These are phyloP conservation scores for Coelastrella sp. DNA, from an alignment of 139 green algal genomes.

Conservation along the genomic window DNA sequence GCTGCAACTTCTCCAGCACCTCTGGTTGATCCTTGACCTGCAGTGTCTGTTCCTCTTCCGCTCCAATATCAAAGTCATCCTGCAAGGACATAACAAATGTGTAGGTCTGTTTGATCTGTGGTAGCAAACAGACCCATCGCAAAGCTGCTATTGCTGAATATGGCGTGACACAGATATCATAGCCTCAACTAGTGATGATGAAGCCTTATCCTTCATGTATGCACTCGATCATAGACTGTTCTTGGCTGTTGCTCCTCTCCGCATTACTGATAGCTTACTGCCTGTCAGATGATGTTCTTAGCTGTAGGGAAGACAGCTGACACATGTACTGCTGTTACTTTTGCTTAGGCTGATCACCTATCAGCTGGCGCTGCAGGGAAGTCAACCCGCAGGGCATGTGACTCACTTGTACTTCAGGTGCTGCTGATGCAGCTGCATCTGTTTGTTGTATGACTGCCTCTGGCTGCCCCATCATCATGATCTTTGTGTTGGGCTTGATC, in stretches of 20 bases:
- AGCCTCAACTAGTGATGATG: too few species aligned
- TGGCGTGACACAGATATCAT: too few species aligned
- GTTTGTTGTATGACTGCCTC: slow-evolving; percentile 29
- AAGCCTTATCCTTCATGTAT: too few species aligned
- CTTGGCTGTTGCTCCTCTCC: too few species aligned
- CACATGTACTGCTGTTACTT: too few species aligned
- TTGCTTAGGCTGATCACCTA: too few species aligned
- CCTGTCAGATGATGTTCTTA: too few species aligned
- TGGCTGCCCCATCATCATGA: slow-evolving; percentile 86
- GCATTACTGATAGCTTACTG: too few species aligned
- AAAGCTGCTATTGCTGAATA: too few species aligned
- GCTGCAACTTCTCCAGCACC: slow-evolving; percentile 79
- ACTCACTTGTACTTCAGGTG: slow-evolving; percentile 68
- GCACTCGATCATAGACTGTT: too few species aligned
- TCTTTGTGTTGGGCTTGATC: slow-evolving; percentile 73
- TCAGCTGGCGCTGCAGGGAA: not conserved
- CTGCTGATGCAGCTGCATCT: slow-evolving; percentile 63
- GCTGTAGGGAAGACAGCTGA: too few species aligned
- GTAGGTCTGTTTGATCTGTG: not conserved
- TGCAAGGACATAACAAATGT: slow-evolving; percentile 38
- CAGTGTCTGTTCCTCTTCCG: slow-evolving; percentile 57
- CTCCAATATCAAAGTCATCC: slow-evolving; percentile 87
- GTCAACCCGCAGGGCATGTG: not conserved
- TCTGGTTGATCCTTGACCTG: slow-evolving; percentile 69
- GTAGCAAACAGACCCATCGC: not conserved